Percentiles rank a stretch among this genome's conserved stretches.
phyloP scores from a whole-genome alignment of 1,284 basidiomycete genomes.

The Ceratobasidium sp. region DNA sequence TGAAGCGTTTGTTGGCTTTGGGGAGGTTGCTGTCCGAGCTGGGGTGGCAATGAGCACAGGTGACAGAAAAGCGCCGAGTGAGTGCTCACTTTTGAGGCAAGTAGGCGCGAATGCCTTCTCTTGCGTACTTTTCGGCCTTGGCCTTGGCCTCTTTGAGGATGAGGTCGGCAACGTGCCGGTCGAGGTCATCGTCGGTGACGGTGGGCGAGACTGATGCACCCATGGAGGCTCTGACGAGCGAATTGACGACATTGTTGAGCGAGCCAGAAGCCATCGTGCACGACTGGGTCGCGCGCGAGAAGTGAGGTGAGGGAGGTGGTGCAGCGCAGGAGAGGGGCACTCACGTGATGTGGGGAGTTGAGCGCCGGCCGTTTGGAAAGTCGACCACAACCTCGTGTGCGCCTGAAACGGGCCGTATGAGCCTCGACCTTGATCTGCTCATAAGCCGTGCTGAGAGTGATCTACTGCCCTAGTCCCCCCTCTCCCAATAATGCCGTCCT shows the following conservation, averaged over 20 bases:
- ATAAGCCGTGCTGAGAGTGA: background rate
- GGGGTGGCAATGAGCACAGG: conserved; percentile 10
- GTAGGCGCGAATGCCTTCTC: conserved; percentile 73
- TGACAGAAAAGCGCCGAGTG: background rate
- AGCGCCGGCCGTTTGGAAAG: conserved; percentile 1
- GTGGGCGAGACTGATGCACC: conserved; percentile 68
- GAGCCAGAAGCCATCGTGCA: conserved; percentile 55
- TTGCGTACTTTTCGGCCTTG: conserved; percentile 74
- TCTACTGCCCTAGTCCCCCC: background rate
- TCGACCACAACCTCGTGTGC: background rate
- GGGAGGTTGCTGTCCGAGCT: conserved; percentile 60
- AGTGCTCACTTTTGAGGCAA: conserved; percentile 53
- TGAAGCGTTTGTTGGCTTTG: conserved; percentile 89
- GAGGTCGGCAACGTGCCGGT: conserved; percentile 85
- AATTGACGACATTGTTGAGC: conserved; percentile 84
- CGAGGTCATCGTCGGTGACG: conserved; percentile 83
- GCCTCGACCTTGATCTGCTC: conserved; percentile 40
- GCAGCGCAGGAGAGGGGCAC: background rate
- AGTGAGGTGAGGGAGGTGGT: background rate
- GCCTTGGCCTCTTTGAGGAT: conserved; percentile 89
- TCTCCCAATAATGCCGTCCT: conserved; percentile 40
- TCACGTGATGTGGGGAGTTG: conserved; percentile 10
- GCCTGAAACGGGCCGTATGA: conserved; percentile 3
- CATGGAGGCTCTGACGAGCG: conserved; percentile 81
- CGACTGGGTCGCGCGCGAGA: background rate